Evolutionary conservation across 2,329 filamentous ascomycete genomes (phyloP).

Genomic region (Gnomoniopsis sp.): DNA sequence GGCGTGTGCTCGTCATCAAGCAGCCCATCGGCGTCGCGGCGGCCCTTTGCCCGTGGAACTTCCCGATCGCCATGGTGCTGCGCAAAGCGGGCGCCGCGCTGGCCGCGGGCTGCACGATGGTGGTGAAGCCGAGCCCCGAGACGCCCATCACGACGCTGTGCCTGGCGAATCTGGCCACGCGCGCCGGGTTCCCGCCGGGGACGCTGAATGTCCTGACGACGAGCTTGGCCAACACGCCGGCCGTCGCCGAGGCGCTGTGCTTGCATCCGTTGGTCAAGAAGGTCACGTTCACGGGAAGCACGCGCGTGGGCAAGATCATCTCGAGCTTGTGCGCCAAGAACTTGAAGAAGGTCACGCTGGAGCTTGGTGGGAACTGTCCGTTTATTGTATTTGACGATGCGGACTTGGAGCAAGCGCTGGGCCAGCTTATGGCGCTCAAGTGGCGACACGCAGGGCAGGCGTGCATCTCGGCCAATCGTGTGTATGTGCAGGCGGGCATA

Average conservation of each 20-base stretch:
- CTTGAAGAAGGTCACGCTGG: constrained; percentile 67
- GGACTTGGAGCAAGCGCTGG: constrained; percentile 58
- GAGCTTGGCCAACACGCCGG: constrained; percentile 40
- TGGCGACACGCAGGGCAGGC: constrained; percentile 58
- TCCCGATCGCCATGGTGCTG: constrained; percentile 64
- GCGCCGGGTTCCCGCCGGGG: constrained; percentile 73
- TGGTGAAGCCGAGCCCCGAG: constrained; percentile 70
- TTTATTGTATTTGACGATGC: constrained; percentile 68
- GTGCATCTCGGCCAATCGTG: constrained; percentile 62
- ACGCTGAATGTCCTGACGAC: constrained; percentile 56
- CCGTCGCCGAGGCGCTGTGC: constrained; percentile 43
- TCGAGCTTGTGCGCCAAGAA: constrained; percentile 59
- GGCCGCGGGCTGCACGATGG: constrained; percentile 71
- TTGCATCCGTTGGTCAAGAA: constrained; percentile 50
- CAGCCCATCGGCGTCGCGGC: constrained; percentile 68
- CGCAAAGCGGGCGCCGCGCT: constrained; percentile 66
- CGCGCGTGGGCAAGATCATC: constrained; percentile 65
- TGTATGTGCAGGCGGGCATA: constrained; percentile 61
- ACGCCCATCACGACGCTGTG: constrained; percentile 71
- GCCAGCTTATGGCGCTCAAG: constrained; percentile 34
- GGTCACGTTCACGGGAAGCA: constrained; percentile 75
- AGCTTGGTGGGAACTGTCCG: constrained; percentile 69
- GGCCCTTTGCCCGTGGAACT: constrained; percentile 72
- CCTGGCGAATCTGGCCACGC: constrained; percentile 62
- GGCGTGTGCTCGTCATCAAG: constrained; percentile 70